These are phyloP conservation scores for Gigaspora rosea DNA, from an alignment of 192 early-diverging fungal species.

Conservation along the genomic window DNA sequence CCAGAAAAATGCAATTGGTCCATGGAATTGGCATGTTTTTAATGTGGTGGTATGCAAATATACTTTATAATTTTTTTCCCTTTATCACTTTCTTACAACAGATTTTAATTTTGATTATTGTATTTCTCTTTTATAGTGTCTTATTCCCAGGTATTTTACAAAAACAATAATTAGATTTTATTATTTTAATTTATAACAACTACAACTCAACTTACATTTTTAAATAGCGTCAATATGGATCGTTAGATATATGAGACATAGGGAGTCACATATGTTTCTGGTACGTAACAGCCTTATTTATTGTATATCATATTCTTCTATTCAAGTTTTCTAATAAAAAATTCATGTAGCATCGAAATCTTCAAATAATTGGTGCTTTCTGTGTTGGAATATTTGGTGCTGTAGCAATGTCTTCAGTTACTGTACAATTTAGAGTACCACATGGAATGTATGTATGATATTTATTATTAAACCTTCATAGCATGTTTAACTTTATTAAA, in stretches of 20 bases:
- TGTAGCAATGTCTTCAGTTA: conserved; percentile 24
- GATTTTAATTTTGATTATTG: too few species aligned
- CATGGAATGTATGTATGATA: conserved; percentile 16
- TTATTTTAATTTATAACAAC: background rate
- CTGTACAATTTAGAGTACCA: background rate
- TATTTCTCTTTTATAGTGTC: background rate
- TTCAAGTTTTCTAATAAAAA: too few species aligned
- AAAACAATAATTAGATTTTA: background rate
- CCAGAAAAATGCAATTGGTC: background rate
- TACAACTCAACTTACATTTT: background rate
- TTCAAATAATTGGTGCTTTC: conserved; percentile 29
- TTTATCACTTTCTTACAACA: background rate
- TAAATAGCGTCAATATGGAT: conserved; percentile 13
- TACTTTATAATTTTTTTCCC: background rate
- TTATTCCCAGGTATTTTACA: conserved; percentile 19
- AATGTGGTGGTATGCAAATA: conserved; percentile 15
- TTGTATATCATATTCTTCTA: too few species aligned
- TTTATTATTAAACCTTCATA: background rate
- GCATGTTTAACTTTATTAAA: background rate
- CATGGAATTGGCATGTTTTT: conserved; percentile 33
- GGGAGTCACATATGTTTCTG: background rate
- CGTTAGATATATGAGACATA: conserved; percentile 29
- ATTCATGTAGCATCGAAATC: conserved; percentile 13
- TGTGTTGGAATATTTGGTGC: conserved; percentile 27
- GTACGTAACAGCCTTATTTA: too few species aligned